Evolutionary conservation across 148 eudicot species (phyloP).

Genomic region (Fagopyrum homotropicum): DNA sequence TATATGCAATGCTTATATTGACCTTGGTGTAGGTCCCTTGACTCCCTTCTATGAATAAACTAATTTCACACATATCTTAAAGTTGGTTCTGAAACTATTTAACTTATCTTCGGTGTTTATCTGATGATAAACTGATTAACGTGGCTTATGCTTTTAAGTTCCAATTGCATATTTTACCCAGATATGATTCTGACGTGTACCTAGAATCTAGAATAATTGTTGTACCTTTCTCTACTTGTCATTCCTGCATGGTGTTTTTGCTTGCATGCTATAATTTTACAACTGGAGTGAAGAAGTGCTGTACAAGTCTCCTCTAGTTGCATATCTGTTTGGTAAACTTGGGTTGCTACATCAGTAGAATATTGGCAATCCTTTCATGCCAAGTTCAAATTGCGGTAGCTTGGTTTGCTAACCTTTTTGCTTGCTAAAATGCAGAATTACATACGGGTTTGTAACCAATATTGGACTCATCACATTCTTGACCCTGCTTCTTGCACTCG

Average conservation of each 20-base stretch:
- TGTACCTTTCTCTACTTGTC: not conserved
- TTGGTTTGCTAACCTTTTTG: conserved; percentile 5
- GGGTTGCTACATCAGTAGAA: not conserved
- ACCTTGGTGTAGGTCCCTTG: not conserved
- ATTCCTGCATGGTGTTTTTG: no score
- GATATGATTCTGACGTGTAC: not conserved
- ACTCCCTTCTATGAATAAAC: not conserved
- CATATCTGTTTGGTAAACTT: not conserved
- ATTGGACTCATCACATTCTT: conserved; percentile 58
- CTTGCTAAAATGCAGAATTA: conserved; percentile 46
- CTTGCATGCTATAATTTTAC: not conserved
- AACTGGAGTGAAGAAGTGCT: no score
- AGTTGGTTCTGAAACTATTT: not conserved
- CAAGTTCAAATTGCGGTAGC: not conserved
- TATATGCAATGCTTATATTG: not conserved
- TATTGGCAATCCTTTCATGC: not conserved
- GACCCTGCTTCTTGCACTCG: conserved; percentile 43
- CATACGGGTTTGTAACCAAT: conserved; percentile 59
- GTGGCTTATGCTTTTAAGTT: not conserved
- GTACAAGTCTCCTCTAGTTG: not conserved
- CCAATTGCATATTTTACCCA: not conserved
- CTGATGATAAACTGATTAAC: not conserved
- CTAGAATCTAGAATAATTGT: not conserved
- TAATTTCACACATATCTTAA: not conserved
- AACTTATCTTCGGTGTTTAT: not conserved